phyloP scores from a whole-genome alignment of 371 early-diverging fungal species.

The Zopfochytrium polystomum region DNA sequence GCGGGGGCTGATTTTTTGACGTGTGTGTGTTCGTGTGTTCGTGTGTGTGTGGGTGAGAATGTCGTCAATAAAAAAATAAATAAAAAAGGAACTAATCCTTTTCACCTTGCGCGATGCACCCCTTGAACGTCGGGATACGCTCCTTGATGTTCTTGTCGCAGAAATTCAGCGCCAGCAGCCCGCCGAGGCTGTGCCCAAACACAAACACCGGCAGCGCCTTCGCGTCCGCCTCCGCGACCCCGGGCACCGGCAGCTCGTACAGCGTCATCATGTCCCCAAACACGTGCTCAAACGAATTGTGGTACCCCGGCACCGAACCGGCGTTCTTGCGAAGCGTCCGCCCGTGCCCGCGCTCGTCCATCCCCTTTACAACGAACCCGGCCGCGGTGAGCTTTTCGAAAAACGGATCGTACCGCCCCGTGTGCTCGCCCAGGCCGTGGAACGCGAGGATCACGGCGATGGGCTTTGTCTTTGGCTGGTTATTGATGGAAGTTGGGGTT shows the following conservation, averaged over 20 bases:
- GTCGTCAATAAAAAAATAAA: no score
- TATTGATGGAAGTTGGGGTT: no score
- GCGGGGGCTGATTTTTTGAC: conserved; percentile 22
- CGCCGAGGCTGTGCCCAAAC: conserved; percentile 32
- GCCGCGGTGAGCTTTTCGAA: conserved; percentile 23
- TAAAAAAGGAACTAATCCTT: background rate
- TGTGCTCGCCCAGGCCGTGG: conserved; percentile 44
- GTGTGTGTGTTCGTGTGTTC: no score
- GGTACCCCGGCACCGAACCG: conserved; percentile 11
- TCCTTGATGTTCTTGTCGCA: conserved; percentile 6
- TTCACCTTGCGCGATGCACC: conserved; percentile 30
- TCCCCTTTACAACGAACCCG: conserved; percentile 32
- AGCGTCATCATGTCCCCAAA: conserved; percentile 24
- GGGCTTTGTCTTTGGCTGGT: conserved; percentile 19
- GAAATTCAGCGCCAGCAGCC: conserved; percentile 27
- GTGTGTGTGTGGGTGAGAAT: no score
- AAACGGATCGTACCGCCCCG: conserved; percentile 33
- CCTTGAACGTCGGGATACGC: conserved; percentile 21
- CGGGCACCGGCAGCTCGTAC: conserved; percentile 11
- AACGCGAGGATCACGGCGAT: conserved; percentile 24
- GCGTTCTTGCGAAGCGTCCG: conserved; percentile 24
- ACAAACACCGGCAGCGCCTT: conserved; percentile 25
- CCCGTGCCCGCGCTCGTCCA: conserved; percentile 40
- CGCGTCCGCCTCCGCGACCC: conserved; percentile 4
- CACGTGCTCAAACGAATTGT: conserved; percentile 12